These are phyloP conservation scores for Boeremia exigua DNA, from an alignment of 2,329 filamentous ascomycete species.

Conservation along the genomic window DNA sequence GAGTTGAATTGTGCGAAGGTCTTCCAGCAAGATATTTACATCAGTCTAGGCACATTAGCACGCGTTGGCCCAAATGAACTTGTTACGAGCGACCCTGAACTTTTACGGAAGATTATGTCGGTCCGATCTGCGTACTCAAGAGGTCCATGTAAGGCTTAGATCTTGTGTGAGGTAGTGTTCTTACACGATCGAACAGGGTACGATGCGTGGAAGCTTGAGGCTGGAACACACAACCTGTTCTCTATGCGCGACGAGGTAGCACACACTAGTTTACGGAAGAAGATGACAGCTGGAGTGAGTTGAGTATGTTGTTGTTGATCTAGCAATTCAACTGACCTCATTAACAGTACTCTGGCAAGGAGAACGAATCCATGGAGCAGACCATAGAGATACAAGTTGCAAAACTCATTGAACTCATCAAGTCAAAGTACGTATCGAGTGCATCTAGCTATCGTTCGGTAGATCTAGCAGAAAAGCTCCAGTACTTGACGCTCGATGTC, in stretches of 20 bases:
- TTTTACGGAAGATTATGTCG: conserved; percentile 54
- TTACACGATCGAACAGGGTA: conserved; percentile 20
- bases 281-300: conserved; percentile 54
- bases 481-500: conserved; percentile 61
- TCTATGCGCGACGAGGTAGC: conserved; percentile 54
- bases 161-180: not conserved
- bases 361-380: conserved; percentile 58
- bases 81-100: conserved; percentile 55
- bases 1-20: not conserved
- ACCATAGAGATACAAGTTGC: conserved; percentile 55
- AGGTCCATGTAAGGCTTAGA: conserved; percentile 33
- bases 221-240: conserved; percentile 58
- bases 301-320: not conserved
- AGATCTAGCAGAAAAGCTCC: conserved; percentile 55
- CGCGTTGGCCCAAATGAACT: conserved; percentile 56
- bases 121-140: conserved; percentile 46
- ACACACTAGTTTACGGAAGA: conserved; percentile 49
- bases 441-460: conserved; percentile 39
- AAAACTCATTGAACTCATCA: conserved; percentile 55
- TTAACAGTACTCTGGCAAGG: conserved; percentile 49
- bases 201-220: conserved; percentile 57
- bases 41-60: not conserved
- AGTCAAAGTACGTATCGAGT: conserved; percentile 50
- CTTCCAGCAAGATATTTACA: not conserved
- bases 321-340: conserved; percentile 36